Conservation (phyloP, 148 eudicot species). For the Vaccinium macrocarpon region DNA sequence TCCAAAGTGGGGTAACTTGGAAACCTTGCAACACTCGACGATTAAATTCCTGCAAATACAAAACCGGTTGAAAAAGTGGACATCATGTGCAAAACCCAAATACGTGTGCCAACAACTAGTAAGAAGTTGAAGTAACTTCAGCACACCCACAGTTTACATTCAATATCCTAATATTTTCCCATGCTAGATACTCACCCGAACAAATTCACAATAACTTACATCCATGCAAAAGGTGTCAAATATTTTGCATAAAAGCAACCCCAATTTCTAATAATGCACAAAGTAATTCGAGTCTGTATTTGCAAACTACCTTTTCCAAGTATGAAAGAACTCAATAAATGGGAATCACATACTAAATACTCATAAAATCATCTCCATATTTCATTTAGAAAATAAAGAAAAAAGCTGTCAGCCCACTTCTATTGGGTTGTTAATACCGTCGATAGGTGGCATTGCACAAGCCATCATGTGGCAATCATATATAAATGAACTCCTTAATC, state of each 20-base stretch:
- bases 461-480: background rate
- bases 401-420: background rate
- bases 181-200: background rate
- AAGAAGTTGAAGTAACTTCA: background rate
- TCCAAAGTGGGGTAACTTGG: slow-evolving; percentile 91
- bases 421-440: background rate
- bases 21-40: slow-evolving; percentile 73
- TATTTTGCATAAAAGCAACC: background rate
- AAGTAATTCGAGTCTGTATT: background rate
- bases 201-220: background rate
- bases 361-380: background rate
- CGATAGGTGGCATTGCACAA: background rate
- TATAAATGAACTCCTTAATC: background rate
- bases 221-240: background rate
- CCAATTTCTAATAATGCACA: background rate
- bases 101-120: background rate
- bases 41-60: slow-evolving; percentile 58
- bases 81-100: background rate
- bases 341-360: background rate
- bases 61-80: background rate
- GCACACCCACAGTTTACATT: background rate
- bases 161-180: background rate
- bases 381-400: background rate
- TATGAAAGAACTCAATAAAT: background rate
- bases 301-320: background rate